Evolutionary conservation across 352 stramenopile genomes (phyloP).

Genomic region (Pythium guiyangense): DNA sequence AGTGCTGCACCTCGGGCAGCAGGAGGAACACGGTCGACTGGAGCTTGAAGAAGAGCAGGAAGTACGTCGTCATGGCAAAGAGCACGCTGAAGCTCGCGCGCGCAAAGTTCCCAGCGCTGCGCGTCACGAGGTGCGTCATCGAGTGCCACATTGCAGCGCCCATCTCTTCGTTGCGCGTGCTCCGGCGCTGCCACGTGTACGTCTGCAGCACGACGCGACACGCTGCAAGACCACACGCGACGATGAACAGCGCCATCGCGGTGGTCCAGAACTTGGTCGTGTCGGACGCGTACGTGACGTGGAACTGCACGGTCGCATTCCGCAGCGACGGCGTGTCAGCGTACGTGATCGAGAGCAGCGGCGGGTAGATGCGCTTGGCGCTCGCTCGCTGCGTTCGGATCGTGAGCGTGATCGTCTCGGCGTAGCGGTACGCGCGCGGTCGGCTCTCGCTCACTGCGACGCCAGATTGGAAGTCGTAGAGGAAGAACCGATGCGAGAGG

Average conservation of each 20-base stretch:
- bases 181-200: constrained; percentile 86
- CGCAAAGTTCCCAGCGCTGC: constrained; percentile 35
- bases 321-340: constrained; percentile 36
- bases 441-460: constrained; percentile 37
- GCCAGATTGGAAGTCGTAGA: constrained; percentile 86
- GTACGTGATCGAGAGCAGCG: constrained; percentile 79
- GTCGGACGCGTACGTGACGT: constrained; percentile 86
- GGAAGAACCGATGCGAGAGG: constrained; percentile 89
- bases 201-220: constrained; percentile 65
- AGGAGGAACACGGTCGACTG: constrained; percentile 87
- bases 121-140: constrained; percentile 33
- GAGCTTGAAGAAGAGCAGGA: constrained; percentile 94
- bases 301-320: constrained; percentile 44
- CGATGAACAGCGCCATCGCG: constrained; percentile 64
- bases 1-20: constrained; percentile 65
- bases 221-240: constrained; percentile 46
- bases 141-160: constrained; percentile 45
- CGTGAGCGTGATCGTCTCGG: constrained; percentile 59
- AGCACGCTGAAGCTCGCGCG: constrained; percentile 49
- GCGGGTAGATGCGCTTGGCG: constrained; percentile 53
- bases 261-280: constrained; percentile 74
- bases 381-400: constrained; percentile 46
- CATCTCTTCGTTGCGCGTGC: constrained; percentile 63
- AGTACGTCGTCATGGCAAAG: constrained; percentile 83
- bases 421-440: constrained; percentile 66